phyloP scores from a whole-genome alignment of 352 stramenopile species.

The Globisporangium iwayamae region DNA sequence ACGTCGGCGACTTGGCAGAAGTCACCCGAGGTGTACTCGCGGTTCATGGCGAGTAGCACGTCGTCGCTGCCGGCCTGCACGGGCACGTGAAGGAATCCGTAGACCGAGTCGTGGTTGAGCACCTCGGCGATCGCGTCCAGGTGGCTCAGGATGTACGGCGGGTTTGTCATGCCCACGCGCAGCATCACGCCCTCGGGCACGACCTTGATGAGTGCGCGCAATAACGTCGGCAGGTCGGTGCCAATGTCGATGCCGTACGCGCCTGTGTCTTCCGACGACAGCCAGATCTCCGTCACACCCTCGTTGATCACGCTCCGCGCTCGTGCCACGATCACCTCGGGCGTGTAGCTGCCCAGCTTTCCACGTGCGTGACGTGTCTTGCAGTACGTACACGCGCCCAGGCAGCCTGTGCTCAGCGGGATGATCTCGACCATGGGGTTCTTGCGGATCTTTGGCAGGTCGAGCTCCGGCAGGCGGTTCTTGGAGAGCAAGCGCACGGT shows the following conservation, averaged over 20 bases:
- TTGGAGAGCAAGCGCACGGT: conserved; percentile 82
- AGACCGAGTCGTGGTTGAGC: conserved; percentile 82
- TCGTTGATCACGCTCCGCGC: conserved; percentile 64
- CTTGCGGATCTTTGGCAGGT: conserved; percentile 91
- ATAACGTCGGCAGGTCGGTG: conserved; percentile 68
- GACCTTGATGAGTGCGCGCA: conserved; percentile 64
- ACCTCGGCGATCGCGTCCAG: conserved; percentile 78
- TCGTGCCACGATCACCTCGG: conserved; percentile 71
- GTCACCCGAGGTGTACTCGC: conserved; percentile 86
- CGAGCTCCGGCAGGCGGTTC: conserved; percentile 76
- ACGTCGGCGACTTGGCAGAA: conserved; percentile 77
- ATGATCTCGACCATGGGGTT: conserved; percentile 93
- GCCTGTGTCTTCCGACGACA: conserved; percentile 90
- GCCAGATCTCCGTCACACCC: conserved; percentile 90
- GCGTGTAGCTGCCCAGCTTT: conserved; percentile 86
- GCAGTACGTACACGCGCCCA: conserved; percentile 92
- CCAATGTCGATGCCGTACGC: conserved; percentile 90
- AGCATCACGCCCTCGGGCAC: conserved; percentile 83
- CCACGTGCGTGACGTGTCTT: conserved; percentile 91
- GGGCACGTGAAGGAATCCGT: conserved; percentile 90
- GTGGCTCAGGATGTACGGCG: conserved; percentile 89
- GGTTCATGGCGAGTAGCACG: conserved; percentile 89
- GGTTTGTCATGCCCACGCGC: conserved; percentile 92
- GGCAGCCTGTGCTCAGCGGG: conserved; percentile 88
- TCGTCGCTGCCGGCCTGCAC: conserved; percentile 87